A percentile compares a stretch with the other conserved stretches of the same genome.
Evolutionary conservation across 1,284 basidiomycete species (phyloP).

Genomic region (Cutaneotrichosporon mucoides): DNA sequence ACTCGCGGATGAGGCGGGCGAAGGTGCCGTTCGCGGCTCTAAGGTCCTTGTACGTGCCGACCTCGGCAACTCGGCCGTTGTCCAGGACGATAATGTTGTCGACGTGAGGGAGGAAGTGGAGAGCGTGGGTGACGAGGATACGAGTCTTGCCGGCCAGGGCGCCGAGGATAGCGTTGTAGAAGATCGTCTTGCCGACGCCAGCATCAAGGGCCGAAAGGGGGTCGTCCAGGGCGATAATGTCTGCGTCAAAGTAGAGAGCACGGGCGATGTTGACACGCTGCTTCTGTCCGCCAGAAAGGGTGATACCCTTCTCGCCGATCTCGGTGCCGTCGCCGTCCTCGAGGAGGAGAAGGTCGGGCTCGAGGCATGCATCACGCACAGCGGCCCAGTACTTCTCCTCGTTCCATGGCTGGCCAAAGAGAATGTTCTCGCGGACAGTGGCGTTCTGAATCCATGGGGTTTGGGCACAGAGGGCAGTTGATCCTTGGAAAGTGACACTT

Average conservation of each 20-base stretch:
- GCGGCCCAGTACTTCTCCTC: constrained; percentile 73
- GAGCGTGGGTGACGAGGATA: constrained; percentile 59
- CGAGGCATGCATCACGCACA: constrained; percentile 67
- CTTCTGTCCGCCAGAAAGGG: constrained; percentile 46
- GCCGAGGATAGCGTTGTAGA: constrained; percentile 74
- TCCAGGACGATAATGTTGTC: constrained; percentile 53
- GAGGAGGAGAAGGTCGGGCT: constrained; percentile 72
- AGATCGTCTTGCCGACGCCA: constrained; percentile 78
- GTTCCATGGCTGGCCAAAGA: constrained; percentile 76
- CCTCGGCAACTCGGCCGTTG: constrained; percentile 69
- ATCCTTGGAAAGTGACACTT: constrained; percentile 61
- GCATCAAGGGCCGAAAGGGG: constrained; percentile 75
- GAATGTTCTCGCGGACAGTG: constrained; percentile 70
- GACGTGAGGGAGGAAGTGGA: constrained; percentile 50
- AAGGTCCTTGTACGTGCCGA: constrained; percentile 68
- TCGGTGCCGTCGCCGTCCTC: constrained; percentile 80
- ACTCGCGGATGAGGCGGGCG: constrained; percentile 64
- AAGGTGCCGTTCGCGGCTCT: constrained; percentile 64
- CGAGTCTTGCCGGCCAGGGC: constrained; percentile 65
- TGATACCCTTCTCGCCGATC: constrained; percentile 75
- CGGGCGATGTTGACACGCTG: constrained; percentile 63
- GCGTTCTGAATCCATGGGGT: constrained; percentile 74
- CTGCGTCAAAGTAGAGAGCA: constrained; percentile 77
- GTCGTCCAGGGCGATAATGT: constrained; percentile 82
- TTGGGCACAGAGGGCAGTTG: constrained; percentile 71